These are phyloP conservation scores for Mesotaenium endlicherianum DNA, from an alignment of 139 green algal genomes.

Conservation along the genomic window DNA sequence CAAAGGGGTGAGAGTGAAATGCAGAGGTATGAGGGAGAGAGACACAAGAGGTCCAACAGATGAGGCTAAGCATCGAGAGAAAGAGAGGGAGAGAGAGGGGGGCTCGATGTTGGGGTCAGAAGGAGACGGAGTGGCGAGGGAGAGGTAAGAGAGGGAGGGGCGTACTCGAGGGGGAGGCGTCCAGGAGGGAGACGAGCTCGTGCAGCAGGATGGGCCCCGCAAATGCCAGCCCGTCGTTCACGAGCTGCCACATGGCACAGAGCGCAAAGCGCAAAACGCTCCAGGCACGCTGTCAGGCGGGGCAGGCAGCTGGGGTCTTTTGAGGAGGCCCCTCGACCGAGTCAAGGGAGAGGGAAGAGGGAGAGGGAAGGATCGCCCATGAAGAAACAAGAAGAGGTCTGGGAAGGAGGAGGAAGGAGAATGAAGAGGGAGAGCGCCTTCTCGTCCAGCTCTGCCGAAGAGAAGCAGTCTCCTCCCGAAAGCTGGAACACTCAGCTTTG, in stretches of 20 bases:
- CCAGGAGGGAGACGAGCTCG: constrained; percentile 66
- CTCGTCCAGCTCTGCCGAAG: too few species aligned
- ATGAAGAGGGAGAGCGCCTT: background rate
- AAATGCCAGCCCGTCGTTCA: constrained; percentile 70
- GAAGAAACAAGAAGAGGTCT: background rate
- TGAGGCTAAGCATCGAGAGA: too few species aligned
- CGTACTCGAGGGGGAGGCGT: background rate
- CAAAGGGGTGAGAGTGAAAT: background rate
- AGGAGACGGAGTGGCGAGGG: background rate
- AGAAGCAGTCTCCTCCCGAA: too few species aligned
- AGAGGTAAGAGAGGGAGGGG: constrained; percentile 1
- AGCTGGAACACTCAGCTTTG: too few species aligned
- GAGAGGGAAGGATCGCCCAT: background rate
- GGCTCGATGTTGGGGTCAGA: background rate
- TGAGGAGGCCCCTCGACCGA: background rate
- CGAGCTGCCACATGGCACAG: constrained; percentile 40
- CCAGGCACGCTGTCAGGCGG: background rate
- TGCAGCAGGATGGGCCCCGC: constrained; percentile 74
- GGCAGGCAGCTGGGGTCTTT: background rate
- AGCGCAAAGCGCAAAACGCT: background rate
- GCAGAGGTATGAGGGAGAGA: too few species aligned
- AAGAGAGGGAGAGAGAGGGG: constrained; percentile 10
- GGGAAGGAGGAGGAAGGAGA: background rate
- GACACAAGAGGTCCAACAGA: too few species aligned
- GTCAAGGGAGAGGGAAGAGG: background rate